phyloP scores from a whole-genome alignment of 2,329 filamentous ascomycete genomes.

The Monosporascus sp. region DNA sequence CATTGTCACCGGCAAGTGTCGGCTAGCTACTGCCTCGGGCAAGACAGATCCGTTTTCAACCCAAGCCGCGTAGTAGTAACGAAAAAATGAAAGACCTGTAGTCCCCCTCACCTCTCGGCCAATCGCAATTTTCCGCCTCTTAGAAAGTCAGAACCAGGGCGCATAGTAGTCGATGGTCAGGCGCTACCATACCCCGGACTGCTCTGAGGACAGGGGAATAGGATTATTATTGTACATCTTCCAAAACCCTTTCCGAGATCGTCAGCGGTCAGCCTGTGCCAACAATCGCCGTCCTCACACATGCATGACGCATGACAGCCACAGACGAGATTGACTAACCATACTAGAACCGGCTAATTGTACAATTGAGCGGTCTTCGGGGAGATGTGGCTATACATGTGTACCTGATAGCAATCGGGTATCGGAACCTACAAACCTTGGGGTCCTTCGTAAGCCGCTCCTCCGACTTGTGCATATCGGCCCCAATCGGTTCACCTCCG shows the following conservation, averaged over 20 bases:
- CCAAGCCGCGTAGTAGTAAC: neutral
- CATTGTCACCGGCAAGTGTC: neutral
- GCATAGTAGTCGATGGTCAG: neutral
- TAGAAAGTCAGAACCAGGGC: neutral
- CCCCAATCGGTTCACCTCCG: neutral
- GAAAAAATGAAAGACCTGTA: too few species aligned
- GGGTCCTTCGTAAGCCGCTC: neutral
- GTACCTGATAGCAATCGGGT: neutral
- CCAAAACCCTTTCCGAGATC: neutral
- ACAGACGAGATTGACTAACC: neutral
- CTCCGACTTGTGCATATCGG: neutral
- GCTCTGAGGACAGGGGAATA: neutral
- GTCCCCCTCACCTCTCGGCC: too few species aligned
- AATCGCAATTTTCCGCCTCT: too few species aligned
- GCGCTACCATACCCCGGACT: neutral
- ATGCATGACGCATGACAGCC: neutral
- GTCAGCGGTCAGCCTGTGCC: neutral
- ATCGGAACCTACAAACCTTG: neutral
- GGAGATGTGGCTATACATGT: neutral
- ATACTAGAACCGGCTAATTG: neutral
- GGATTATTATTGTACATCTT: neutral
- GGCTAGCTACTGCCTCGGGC: neutral
- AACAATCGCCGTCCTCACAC: neutral
- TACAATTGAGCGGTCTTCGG: neutral
- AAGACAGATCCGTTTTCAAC: neutral